These are phyloP conservation scores for Talaromyces stipitatus DNA, from an alignment of 495 filamentous ascomycete species.

Conservation along the genomic window DNA sequence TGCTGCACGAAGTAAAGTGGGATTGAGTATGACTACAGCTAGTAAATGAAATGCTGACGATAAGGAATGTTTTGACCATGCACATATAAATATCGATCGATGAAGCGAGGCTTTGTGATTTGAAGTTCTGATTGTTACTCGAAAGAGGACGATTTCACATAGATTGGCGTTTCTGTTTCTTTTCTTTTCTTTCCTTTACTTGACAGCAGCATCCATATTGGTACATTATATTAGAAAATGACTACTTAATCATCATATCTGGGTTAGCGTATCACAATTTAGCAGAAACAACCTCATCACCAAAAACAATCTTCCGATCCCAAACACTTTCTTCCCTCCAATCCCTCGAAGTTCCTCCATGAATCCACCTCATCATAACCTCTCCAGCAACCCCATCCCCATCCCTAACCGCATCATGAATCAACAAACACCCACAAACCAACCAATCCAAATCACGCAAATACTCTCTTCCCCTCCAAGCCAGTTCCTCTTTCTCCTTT, in stretches of 20 bases:
- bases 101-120: neutral
- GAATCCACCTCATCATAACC: constrained; percentile 11
- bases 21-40: constrained; percentile 26
- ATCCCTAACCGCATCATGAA: constrained; percentile 12
- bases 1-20: constrained; percentile 12
- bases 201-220: neutral
- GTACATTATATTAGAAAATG: neutral
- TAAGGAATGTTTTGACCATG: neutral
- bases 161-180: neutral
- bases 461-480: constrained; percentile 6
- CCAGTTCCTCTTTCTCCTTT: constrained; percentile 8
- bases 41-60: neutral
- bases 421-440: constrained; percentile 11
- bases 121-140: neutral
- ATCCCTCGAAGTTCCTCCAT: neutral
- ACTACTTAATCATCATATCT: neutral
- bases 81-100: neutral
- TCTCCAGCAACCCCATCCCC: constrained; percentile 11
- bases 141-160: constrained; percentile 1
- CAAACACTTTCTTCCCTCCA: constrained; percentile 2
- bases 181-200: neutral
- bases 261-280: constrained; percentile 1
- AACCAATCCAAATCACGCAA: constrained; percentile 11
- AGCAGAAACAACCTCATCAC: neutral
- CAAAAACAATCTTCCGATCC: constrained; percentile 7